Percentiles rank a stretch among this genome's conserved stretches.
phyloP scores from a whole-genome alignment of 164 flowering plant species.

The Sextonia rubra region DNA sequence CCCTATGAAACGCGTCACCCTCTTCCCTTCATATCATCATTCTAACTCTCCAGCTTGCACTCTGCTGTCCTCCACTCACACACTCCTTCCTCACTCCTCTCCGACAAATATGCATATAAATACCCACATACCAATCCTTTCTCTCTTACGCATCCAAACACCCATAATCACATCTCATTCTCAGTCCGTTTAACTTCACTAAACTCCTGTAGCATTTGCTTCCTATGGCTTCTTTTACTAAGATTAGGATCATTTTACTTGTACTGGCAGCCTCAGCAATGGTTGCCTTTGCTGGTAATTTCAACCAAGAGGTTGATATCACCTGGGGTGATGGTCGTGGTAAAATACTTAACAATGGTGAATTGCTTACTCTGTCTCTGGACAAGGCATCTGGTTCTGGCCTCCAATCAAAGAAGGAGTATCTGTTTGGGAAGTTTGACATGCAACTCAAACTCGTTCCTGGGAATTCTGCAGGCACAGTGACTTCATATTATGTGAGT shows the following conservation, averaged over 20 bases:
- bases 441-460: slow-evolving; percentile 34
- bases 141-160: background rate
- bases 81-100: too few species aligned
- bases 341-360: slow-evolving; percentile 23
- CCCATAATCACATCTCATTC: background rate
- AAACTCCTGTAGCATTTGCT: background rate
- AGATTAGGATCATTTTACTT: background rate
- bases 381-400: slow-evolving; percentile 35
- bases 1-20: too few species aligned
- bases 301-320: background rate
- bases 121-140: too few species aligned
- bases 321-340: slow-evolving; percentile 24
- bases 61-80: too few species aligned
- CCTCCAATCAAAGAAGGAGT: slow-evolving; percentile 28
- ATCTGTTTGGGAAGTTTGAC: slow-evolving; percentile 26
- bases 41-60: too few species aligned
- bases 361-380: slow-evolving; percentile 26
- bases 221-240: background rate
- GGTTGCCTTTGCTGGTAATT: background rate
- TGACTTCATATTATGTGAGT: slow-evolving; percentile 33
- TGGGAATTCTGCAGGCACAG: slow-evolving; percentile 42
- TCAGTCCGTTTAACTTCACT: background rate
- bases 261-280: background rate
- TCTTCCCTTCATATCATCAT: too few species aligned
- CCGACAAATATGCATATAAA: too few species aligned